Percentiles rank a stretch among this genome's conserved stretches.
phyloP scores from a whole-genome alignment of 257 asterid species.

The Rhazya stricta region DNA sequence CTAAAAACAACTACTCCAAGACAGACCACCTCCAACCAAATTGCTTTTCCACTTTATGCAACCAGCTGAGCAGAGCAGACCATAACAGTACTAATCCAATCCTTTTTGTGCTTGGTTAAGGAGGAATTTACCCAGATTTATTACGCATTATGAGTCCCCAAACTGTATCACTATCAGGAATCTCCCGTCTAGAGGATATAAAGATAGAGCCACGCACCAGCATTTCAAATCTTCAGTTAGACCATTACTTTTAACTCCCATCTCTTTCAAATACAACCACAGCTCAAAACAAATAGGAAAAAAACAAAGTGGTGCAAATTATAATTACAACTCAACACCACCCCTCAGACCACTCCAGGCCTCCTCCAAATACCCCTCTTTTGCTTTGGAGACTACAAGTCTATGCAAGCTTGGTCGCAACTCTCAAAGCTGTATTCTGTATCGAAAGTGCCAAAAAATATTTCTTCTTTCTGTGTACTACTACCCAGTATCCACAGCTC shows the following conservation, averaged over 20 bases:
- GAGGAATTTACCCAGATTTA: no score
- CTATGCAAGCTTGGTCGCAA: conserved; percentile 40
- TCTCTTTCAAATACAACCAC: conserved; percentile 27
- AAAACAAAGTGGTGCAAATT: conserved; percentile 22
- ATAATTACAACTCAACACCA: conserved; percentile 19
- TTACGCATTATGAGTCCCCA: no score
- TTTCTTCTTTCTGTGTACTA: conserved; percentile 17
- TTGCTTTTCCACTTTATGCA: conserved; percentile 31
- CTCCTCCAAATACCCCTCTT: conserved; percentile 2
- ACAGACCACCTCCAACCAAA: conserved; percentile 27
- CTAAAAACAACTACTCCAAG: conserved; percentile 23
- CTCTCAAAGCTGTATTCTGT: conserved; percentile 59
- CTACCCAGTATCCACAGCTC: conserved; percentile 18
- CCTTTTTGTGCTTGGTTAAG: not conserved
- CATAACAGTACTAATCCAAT: not conserved
- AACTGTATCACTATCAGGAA: no score
- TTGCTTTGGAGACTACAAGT: conserved; percentile 56
- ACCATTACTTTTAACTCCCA: conserved; percentile 17
- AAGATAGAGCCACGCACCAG: conserved; percentile 14
- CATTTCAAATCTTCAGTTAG: conserved; percentile 9
- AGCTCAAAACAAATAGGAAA: conserved; percentile 35
- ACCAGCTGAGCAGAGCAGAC: not conserved
- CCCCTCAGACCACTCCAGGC: not conserved
- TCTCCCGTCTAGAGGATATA: not conserved
- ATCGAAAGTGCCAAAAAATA: conserved; percentile 23